Evolutionary conservation across 2,329 filamentous ascomycete genomes (phyloP), one percentile per base, ranked within the genome.

Genomic region (Ophiostoma novo-ulmi): DNA sequence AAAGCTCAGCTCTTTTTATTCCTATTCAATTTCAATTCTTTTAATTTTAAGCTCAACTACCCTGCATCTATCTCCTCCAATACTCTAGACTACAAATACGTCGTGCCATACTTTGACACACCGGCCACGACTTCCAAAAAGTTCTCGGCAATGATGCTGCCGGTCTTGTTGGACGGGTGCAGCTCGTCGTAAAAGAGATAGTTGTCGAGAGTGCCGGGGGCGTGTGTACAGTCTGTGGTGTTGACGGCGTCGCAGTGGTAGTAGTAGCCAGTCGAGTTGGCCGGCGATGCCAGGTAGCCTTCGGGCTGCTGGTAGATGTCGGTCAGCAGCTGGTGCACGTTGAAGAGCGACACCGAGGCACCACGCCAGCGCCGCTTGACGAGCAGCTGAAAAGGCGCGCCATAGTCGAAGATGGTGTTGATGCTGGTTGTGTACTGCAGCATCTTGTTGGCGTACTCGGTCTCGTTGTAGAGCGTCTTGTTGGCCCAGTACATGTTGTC

Each of bases 151-250:
- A 74, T 72, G 68, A 73, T 35, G 63, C 52, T 68, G 66, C 69
- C 69, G 8, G 88, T 85, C 78, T 87, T 85, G 78, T 88, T 84
- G 39, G 87, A 88, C 0, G 90, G 90, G 80, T 94, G 91, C 76
- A 94, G 78, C 76, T 88, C 85, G 78, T 94, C 91, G 75, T 84
- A 85, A 89, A 91, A 94, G 77, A 92, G 74, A 77, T 86, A 94
- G 65, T 85, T 88, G 74, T 90, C 85, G 44, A 82, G 78, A 44
- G 82, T 80, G 3, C 81, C 71, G 17, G 78, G 74, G 52, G 80
- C 79, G 71, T 80, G 71, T 5, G 76, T 76, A 73, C 84, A 87
- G 5, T 76, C 72, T 5, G 71, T 6, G 70, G 73, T 72, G 26
- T 77, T 74, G 14, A 72, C 71, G 1, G 76, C 70, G 35, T 77